Evolutionary conservation across 2,329 filamentous ascomycete species (phyloP), one percentile per base, ranked within the genome.

Genomic region (Remersonia thermophila): DNA sequence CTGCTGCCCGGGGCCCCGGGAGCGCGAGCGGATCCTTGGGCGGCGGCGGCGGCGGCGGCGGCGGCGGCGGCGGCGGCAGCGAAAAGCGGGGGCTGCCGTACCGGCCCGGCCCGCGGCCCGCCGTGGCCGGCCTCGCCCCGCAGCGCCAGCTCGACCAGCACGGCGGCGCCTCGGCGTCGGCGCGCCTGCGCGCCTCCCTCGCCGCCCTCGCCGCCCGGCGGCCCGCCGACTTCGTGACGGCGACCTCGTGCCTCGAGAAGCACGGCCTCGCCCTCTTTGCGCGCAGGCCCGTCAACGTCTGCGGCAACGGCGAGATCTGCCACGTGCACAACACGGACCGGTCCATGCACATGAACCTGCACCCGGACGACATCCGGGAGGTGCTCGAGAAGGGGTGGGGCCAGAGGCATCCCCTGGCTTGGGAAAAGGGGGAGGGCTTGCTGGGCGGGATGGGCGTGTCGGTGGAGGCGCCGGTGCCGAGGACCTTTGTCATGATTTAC

Each of bases 401-500:
- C 1, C 77, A 93, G 60, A 60, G 73, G 23, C 75, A 78, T 45
- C 75, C 72, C 2, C 58, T 86, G 37, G 77, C 82, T 7, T 71
- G 73, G 50, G 77, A 74, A 36, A 73, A 74, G 30, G 77, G 74
- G 8, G 71, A 73, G 49, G 77, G 73, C 35, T 8, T 71, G 73
- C 49, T 77, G 74, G 30, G 77, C 73, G n/a, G n/a, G n/a, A n/a
- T n/a, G n/a, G n/a, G n/a, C n/a, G n/a, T n/a, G n/a, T n/a, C n/a
- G 64, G 69, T 78, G 44, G 65, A 66, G 42, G 69, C 74, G 51
- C 81, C 81, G 34, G 76, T 91, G 37, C 82, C 83, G 0, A 61
- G 67, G 3, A 78, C 80, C 29, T 93, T 93, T 55, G 65, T 84
- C 39, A 77, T 93, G 74, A 66, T 93, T 4, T 93, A 93, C 59